Base-by-base conservation (phyloP, 257 asterid genomes). In the Solanum ossicruentum region DNA sequence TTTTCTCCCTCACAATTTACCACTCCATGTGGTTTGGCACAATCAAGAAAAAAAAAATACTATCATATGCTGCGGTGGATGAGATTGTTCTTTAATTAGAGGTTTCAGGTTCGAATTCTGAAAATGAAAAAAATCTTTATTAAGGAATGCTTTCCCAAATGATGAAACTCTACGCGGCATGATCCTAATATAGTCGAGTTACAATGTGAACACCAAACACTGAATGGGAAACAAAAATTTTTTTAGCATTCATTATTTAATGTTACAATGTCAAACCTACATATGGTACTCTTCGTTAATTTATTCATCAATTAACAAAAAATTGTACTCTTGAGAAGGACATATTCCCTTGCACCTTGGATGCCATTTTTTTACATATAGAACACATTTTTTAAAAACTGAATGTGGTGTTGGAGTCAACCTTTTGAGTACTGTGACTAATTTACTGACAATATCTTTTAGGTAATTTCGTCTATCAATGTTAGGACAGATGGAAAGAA, bases 1-100 rank as follows among this genome's bases (percentile, higher is more conserved):
- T 20, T 32, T 78, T 80, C 83, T 67, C 82, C 39, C 21, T 75
- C 57, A 21, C 78, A 70, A 70, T 70, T 70, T 52, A 71, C 89
- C 58, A 86, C 60, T 83, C 81, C 91, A 86, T 85, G 86, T 84
- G 85, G 88, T 85, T 87, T 82, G 78, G 83, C 81, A 81, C 32
- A 26, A 67, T 52, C 65, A 84, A 43, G 83, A 85, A 66, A 79
- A 81, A 87, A 87, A 4, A 79, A 32, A 28, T 1, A 32, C 3
- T 1, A 0, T 32, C 36, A 32, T 32, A 3, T 32, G 36, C 3
- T 32, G 36, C 36, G 3, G 36, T 32, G 3, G 3, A 32, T 32
- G 36, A 32, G 36, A 32, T 0, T 3, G 3, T 32, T 32, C 36
- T 32, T 32, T 32, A 32, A 32, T 32, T 0, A 32, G 0, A 32